Evolutionary conservation across 2,329 filamentous ascomycete species (phyloP), one percentile per base, ranked within the genome.

Genomic region (Diaporthe longicolla): DNA sequence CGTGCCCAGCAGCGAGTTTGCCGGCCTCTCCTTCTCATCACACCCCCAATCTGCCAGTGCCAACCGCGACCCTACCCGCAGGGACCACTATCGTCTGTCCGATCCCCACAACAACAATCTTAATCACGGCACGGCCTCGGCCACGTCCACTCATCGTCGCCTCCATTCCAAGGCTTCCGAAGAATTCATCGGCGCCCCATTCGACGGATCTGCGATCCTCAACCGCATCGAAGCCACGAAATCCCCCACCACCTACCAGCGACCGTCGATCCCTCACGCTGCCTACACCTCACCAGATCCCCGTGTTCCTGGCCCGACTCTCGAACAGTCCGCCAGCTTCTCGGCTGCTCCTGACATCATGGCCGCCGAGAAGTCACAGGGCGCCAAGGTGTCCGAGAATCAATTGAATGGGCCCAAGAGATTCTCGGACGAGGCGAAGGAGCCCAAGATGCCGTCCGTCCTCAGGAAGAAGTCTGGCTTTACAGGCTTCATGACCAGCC

Each of bases 381-480:
- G 84, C 52, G 80, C 83, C 71, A 83, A 81, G 74, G 77, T 82
- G 24, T 79, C 81, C 73, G 89, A 90, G 73, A 85, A 81, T 74
- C 84, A 83, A 72, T 79, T 89, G 74, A 84, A 86, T 58, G 88
- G 86, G 76, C 87, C 91, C 54, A 95, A 97, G 84, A 88, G 94
- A 77, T 93, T 92, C 82, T 97, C 94, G 21, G 94, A 97, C 83
- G 94, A 98, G 83, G 87, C 85, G 75, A 91, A 89, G 79, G 90
- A 93, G 72, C 84, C 88, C 57, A 93, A 91, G 80, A 85, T 87
- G 21, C 85, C 87, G 4, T 84, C 85, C 74, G 86, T 92, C 75
- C 83, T 92, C 76, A 90, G 94, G 80, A 97, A 97, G 86, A 97
- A 97, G 86, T 94, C 93, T 69, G 95, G 94, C 74, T 95, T 98